Conservation (phyloP, 495 filamentous ascomycete genomes). For the Penicillium arizonense region DNA sequence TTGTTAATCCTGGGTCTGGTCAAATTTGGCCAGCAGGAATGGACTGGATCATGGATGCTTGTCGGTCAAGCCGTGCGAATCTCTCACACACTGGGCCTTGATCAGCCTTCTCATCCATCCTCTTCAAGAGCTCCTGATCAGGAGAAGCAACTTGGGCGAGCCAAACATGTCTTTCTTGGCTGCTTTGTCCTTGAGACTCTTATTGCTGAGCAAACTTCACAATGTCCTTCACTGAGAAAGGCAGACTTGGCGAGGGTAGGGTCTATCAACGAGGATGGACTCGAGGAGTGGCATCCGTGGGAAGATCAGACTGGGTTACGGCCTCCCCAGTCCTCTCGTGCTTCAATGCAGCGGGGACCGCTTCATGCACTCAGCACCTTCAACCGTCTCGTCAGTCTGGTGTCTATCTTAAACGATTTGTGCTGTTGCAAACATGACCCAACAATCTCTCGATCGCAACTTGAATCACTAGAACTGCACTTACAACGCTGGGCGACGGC, state of each 20-base stretch:
- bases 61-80: conserved; percentile 60
- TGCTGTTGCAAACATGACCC: conserved; percentile 30
- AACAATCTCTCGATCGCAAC: conserved; percentile 24
- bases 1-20: conserved; percentile 59
- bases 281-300: conserved; percentile 75
- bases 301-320: conserved; percentile 40
- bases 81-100: conserved; percentile 45
- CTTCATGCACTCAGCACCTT: conserved; percentile 59
- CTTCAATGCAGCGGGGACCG: conserved; percentile 47
- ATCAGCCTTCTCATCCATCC: conserved; percentile 17
- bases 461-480: conserved; percentile 37
- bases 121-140: conserved; percentile 14
- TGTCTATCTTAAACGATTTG: conserved; percentile 43
- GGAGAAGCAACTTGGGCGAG: conserved; percentile 26
- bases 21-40: conserved; percentile 54
- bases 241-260: conserved; percentile 45
- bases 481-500: conserved; percentile 36
- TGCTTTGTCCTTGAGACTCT: conserved; percentile 67
- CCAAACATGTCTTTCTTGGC: conserved; percentile 54
- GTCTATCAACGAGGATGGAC: conserved; percentile 56
- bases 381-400: conserved; percentile 50
- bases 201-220: conserved; percentile 50
- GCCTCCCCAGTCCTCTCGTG: conserved; percentile 30
- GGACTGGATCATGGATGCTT: conserved; percentile 56
- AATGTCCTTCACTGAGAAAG: conserved; percentile 50